These are phyloP conservation scores for Rhodofomes roseus DNA, from an alignment of 1,284 basidiomycete species.

Conservation along the genomic window DNA sequence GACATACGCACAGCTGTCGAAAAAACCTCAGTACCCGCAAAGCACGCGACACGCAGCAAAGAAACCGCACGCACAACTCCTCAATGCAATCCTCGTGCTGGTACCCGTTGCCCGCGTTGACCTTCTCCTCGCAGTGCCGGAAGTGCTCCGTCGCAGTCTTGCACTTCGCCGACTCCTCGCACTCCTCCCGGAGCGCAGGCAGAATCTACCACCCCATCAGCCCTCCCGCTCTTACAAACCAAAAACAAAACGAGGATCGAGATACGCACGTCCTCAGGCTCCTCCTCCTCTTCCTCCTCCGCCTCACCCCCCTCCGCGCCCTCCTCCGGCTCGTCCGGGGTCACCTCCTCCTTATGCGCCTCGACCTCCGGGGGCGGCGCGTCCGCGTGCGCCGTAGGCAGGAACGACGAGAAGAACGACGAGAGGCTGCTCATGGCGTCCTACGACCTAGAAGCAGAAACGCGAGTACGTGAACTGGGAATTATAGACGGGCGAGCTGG, in stretches of 20 bases:
- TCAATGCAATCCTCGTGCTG: constrained; percentile 90
- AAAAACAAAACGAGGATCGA: neutral
- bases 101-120: constrained; percentile 77
- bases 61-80: constrained; percentile 64
- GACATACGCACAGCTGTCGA: constrained; percentile 41
- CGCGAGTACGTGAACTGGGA: neutral
- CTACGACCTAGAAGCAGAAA: neutral
- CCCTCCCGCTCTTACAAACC: neutral
- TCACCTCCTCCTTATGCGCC: constrained; percentile 27
- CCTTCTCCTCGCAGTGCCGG: constrained; percentile 87
- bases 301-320: constrained; percentile 39
- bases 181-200: constrained; percentile 73
- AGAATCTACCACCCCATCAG: constrained; percentile 41
- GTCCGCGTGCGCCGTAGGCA: constrained; percentile 56
- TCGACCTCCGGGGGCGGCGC: constrained; percentile 36
- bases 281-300: constrained; percentile 68
- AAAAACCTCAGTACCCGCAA: neutral
- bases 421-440: constrained; percentile 20
- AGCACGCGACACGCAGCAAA: neutral
- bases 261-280: constrained; percentile 73
- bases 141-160: constrained; percentile 78
- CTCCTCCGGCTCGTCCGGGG: constrained; percentile 32
- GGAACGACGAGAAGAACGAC: constrained; percentile 61
- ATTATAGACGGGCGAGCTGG: neutral
- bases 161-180: constrained; percentile 68